Conservation (phyloP, 2,329 filamentous ascomycete genomes). For the Alternaria alternata region DNA sequence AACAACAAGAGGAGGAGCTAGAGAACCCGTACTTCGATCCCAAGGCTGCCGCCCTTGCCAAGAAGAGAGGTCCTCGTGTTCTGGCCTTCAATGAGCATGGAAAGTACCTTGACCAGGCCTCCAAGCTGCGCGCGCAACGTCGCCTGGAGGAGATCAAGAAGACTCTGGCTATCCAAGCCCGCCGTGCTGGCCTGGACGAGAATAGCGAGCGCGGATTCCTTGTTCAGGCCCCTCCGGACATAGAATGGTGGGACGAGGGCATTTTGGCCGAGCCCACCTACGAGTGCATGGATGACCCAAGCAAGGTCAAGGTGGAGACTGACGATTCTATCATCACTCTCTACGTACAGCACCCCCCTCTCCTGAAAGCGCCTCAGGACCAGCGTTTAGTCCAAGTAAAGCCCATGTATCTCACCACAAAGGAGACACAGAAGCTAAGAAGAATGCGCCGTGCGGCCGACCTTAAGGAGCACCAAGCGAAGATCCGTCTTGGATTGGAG, state of each 20-base stretch:
- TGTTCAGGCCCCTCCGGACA: constrained; percentile 80
- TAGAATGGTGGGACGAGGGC: constrained; percentile 98
- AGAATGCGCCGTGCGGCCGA: constrained; percentile 91
- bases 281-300: constrained; percentile 69
- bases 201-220: constrained; percentile 91
- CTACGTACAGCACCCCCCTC: constrained; percentile 91
- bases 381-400: constrained; percentile 80
- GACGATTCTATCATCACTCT: constrained; percentile 88
- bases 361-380: constrained; percentile 90
- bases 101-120: constrained; percentile 95
- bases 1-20: constrained; percentile 63
- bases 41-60: constrained; percentile 62
- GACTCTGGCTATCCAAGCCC: constrained; percentile 84
- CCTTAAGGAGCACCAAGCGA: constrained; percentile 94
- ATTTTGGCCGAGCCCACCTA: constrained; percentile 80
- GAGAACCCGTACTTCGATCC: constrained; percentile 87
- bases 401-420: constrained; percentile 88
- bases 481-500: constrained; percentile 88
- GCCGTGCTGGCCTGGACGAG: constrained; percentile 93
- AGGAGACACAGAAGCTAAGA: constrained; percentile 90
- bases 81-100: constrained; percentile 94
- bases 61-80: constrained; percentile 70
- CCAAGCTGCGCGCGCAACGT: constrained; percentile 84
- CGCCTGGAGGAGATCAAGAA: constrained; percentile 94
- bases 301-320: constrained; percentile 75